Evolutionary conservation across 2,329 filamentous ascomycete species (phyloP), one percentile per base, ranked within the genome.

Genomic region (Pyricularia grisea): DNA sequence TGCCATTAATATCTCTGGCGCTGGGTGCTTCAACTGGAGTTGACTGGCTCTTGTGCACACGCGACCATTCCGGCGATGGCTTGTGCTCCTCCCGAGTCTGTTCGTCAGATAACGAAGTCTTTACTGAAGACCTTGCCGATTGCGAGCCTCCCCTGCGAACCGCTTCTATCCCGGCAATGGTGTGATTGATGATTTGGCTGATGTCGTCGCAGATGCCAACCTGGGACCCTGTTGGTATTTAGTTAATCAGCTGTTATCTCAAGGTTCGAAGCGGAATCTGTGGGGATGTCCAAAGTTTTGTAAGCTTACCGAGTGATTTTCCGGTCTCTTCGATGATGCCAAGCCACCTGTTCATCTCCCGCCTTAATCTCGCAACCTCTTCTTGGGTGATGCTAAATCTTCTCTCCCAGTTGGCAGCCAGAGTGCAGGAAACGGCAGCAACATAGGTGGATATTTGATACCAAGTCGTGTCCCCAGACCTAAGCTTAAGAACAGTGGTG

Each of bases 401-500:
- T 66, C 89, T 85, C 75, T 92, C 86, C 81, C 88, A 92, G 69
- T 89, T 85, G 1, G 87, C 86, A 65, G 91, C 92, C 0, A 94
- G 79, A 17, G 86, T 88, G 0, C 90, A 91, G 73, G 93, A 92
- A 69, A 92, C 88, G 30, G 90, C 90, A 63, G 90, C 87, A 14
- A 92, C 83, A 74, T 92, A 92, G 6, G 92, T 85, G 0, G 91
- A 89, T 66, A 88, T 84, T 66, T 90, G 89, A 73, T 92, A 91
- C 90, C 91, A 94, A 0, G 91, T 92, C 1, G 90, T 92, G 74
- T 94, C 92, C 4, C 94, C 79, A 64, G 87, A 88, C 74, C 90
- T 91, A 69, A 88, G 81, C 72, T 83, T 84, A 70, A 87, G 85
- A 66, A 94, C 78, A 68, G 87, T 81, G 27, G 83, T 81, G 6